Percentiles rank a stretch among this genome's conserved stretches.
Evolutionary conservation across 1,284 basidiomycete species (phyloP).

Genomic region (Sanghuangporus weigelae): DNA sequence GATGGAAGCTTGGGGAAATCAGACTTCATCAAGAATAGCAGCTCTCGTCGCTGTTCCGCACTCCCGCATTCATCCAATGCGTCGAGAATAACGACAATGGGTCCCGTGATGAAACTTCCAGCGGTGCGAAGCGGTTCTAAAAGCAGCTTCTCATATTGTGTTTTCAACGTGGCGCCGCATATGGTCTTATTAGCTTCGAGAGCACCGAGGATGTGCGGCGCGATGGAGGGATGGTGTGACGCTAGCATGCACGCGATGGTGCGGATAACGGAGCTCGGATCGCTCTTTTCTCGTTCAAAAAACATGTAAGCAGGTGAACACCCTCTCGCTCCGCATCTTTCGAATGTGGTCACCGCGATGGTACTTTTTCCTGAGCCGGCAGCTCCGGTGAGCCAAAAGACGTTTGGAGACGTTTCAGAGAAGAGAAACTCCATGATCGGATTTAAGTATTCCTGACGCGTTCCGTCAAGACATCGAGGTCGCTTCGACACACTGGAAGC

Average conservation of each 20-base stretch:
- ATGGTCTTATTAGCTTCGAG: not conserved
- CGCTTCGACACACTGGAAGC: not conserved
- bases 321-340: not conserved
- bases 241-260: not conserved
- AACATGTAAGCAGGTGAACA: not conserved
- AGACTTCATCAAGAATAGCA: slow-evolving; percentile 23
- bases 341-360: slow-evolving; percentile 9
- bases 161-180: not conserved
- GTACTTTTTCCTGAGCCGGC: slow-evolving; percentile 22
- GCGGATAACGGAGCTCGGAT: not conserved
- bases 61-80: slow-evolving; percentile 7
- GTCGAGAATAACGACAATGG: not conserved
- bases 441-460: slow-evolving; percentile 17
- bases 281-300: not conserved
- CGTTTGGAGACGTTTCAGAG: not conserved
- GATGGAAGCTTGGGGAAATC: slow-evolving; percentile 14
- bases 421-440: slow-evolving; percentile 22
- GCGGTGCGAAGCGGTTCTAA: not conserved
- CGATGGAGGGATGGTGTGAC: slow-evolving; percentile 5
- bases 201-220: not conserved
- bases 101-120: not conserved
- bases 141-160: not conserved
- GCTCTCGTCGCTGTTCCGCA: slow-evolving; percentile 25
- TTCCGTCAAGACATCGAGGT: slow-evolving; percentile 17
- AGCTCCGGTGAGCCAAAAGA: slow-evolving; percentile 19